Evolutionary conservation across 176 grass and related monocot species (phyloP), one percentile per base, ranked within the genome.

Genomic region (Guadua angustifolia): DNA sequence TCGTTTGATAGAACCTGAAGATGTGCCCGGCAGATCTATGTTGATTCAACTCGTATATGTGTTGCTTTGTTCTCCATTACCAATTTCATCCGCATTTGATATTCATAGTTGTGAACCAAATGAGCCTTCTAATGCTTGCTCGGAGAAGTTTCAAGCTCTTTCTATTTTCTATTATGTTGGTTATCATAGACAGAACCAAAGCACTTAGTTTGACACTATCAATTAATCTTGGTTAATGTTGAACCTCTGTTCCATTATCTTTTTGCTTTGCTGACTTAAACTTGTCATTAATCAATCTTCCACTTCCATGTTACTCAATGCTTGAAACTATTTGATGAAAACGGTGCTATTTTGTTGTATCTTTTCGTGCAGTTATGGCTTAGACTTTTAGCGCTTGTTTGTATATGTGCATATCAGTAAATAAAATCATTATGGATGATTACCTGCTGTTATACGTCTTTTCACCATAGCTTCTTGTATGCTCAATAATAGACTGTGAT

Each of bases 381-480:
- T 59, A 21, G 39, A 8, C 19, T 58, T 21, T 47, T 24, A 55
- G 49, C 10, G 5, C 11, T 70, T 69, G 10, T 82, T 71, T 38
- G 13, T 71, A 61, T 83, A 83, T 25, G 16, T 53, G 32, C 29
- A 29, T 52, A n/a, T 58, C 33, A 67, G 69, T 67, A 17, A 75
- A 79, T 67, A 17, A 75, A 79, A 72, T 53, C 32, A 66, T 39
- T 65, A 29, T 60, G 39, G 42, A 74, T 85, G 39, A 17, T 74
- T 22, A 32, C 49, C 19, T 85, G 10, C 49, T 89, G 17, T 32
- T 24, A 72, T 86, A 51, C 50, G 66, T 79, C 26, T 73, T 86
- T 73, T 24, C 71, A 35, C 38, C 66, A 69, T 40, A 43, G 21
- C 75, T 67, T 72, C 17, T 60, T 72, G 19, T 79, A 74, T 83